A percentile compares a stretch with the other conserved stretches of the same genome.
phyloP scores from a whole-genome alignment of 768 basidiomycete genomes.

The Gelatoporia subvermispora region DNA sequence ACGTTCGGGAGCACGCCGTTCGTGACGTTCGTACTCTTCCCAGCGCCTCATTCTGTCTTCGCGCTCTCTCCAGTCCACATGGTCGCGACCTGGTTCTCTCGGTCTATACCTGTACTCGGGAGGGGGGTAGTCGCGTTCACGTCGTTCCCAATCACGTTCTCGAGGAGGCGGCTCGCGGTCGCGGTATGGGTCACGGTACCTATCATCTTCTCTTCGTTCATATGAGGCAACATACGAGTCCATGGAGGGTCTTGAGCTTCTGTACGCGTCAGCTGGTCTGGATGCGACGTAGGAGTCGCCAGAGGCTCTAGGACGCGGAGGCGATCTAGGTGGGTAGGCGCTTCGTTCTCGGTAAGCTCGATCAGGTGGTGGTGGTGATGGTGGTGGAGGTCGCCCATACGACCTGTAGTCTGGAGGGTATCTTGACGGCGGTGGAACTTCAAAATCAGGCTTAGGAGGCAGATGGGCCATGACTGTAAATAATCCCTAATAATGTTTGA shows the following conservation, averaged over 20 bases:
- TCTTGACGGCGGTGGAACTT: constrained; percentile 14
- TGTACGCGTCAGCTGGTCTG: constrained; percentile 4
- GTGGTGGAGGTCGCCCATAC: constrained; percentile 17
- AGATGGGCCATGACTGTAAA: constrained; percentile 23
- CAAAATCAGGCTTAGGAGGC: constrained; percentile 30
- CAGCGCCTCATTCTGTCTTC: background rate
- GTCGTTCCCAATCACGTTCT: constrained; percentile 4
- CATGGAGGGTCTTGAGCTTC: constrained; percentile 4
- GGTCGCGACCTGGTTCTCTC: background rate
- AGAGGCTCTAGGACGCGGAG: constrained; percentile 16
- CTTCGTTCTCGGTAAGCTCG: constrained; percentile 13
- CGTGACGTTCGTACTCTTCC: background rate
- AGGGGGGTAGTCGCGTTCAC: background rate
- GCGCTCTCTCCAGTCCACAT: background rate
- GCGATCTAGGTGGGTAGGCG: constrained; percentile 15
- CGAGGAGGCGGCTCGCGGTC: constrained; percentile 8
- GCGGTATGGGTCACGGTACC: constrained; percentile 14
- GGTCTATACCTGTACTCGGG: constrained; percentile 1
- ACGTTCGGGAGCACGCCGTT: background rate
- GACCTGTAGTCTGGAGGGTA: constrained; percentile 19
- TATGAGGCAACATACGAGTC: constrained; percentile 17
- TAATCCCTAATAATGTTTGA: background rate
- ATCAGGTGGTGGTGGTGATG: constrained; percentile 9
- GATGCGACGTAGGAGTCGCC: constrained; percentile 18
- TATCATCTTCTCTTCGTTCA: constrained; percentile 17